Percentiles rank a stretch among this genome's conserved stretches.
phyloP scores from a whole-genome alignment of 225 moss, liverwort and hornwort genomes.

The Physcomitrium patens region DNA sequence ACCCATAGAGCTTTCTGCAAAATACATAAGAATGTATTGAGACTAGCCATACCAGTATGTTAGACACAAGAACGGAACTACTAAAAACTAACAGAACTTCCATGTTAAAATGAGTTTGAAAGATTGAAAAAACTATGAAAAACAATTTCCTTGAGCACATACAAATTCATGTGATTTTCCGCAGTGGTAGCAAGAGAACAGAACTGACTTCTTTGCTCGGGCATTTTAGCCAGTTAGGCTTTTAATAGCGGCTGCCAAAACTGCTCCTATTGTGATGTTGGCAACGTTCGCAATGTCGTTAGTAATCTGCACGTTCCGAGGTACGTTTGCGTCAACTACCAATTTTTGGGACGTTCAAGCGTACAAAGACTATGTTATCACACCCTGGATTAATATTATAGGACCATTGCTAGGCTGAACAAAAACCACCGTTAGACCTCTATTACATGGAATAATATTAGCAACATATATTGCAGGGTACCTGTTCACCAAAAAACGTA shows the following conservation, averaged over 20 bases:
- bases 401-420: background rate
- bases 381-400: background rate
- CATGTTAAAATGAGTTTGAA: too few species aligned
- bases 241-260: slow-evolving; percentile 55
- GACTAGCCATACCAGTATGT: too few species aligned
- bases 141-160: too few species aligned
- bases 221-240: slow-evolving; percentile 35
- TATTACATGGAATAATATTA: background rate
- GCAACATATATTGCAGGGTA: background rate
- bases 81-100: background rate
- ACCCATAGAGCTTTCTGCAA: background rate
- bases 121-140: too few species aligned
- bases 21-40: background rate
- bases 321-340: background rate
- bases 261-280: slow-evolving; percentile 80
- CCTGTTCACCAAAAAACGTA: too few species aligned
- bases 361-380: background rate
- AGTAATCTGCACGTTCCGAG: slow-evolving; percentile 68
- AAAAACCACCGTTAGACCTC: background rate
- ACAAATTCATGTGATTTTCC: too few species aligned
- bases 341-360: background rate
- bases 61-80: background rate
- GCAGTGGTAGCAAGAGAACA: too few species aligned
- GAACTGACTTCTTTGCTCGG: too few species aligned
- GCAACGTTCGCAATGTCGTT: slow-evolving; percentile 86